These are phyloP conservation scores for Agrocybe praecox DNA, from an alignment of 768 basidiomycete genomes.

Conservation along the genomic window DNA sequence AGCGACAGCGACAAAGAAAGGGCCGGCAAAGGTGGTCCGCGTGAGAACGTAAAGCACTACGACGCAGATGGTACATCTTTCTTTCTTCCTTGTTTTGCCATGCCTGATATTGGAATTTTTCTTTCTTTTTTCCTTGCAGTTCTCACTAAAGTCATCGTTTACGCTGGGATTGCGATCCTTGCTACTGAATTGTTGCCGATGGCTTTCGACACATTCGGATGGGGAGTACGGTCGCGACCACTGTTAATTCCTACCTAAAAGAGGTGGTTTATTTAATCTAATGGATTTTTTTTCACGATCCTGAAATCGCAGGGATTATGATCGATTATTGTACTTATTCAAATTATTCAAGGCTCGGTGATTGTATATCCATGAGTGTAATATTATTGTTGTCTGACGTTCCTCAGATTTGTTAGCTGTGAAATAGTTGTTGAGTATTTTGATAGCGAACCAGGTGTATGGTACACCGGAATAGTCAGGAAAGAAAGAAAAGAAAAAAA, in stretches of 20 bases:
- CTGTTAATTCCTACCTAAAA: background rate
- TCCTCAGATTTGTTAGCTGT: no score
- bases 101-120: no score
- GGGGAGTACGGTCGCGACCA: slow-evolving; percentile 52
- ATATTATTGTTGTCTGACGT: no score
- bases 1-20: slow-evolving; percentile 35
- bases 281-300: no score
- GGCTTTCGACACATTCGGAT: slow-evolving; percentile 67
- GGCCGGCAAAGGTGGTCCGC: slow-evolving; percentile 33
- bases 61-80: slow-evolving; percentile 72
- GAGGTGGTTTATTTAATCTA: no score
- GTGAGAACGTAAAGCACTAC: slow-evolving; percentile 61
- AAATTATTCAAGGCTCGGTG: no score
- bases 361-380: no score
- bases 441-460: background rate
- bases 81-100: no score
- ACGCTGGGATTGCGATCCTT: slow-evolving; percentile 81
- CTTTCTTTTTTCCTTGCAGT: slow-evolving; percentile 44
- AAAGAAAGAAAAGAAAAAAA: background rate
- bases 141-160: slow-evolving; percentile 88
- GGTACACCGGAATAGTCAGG: no score
- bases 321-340: no score
- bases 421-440: no score
- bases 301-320: no score
- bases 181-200: slow-evolving; percentile 65